Base-by-base conservation (phyloP, 129 eudicot genomes). In the Helianthus tuberosus region DNA sequence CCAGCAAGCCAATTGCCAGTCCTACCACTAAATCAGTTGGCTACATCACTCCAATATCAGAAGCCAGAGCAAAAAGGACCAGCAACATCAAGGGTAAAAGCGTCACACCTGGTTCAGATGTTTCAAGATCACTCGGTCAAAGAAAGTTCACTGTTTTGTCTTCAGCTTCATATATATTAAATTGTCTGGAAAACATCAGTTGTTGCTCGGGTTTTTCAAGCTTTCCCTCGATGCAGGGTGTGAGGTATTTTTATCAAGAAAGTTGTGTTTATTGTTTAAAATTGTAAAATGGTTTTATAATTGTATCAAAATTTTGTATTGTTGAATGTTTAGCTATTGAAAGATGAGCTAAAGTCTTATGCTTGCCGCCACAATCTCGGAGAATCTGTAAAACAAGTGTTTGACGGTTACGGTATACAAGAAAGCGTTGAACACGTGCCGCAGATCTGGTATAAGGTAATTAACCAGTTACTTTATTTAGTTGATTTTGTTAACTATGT, bases 141-240 rank as follows among this genome's bases (percentile, higher is more conserved):
- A 88, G 74, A 78, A 90, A 84, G 80, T 90, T 88, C 75, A 80
- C 72, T 74, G 75, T 82, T 71, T 77, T 93, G 36, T 80, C 91
- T 58, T 93, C 98, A 0, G 85, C 98, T 15, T 86, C 97, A 8
- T 93, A 93, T 59, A 90, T 73, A 90, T 93, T 55, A 90, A 90
- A 86, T 86, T 84, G 49, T 86, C 88, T 83, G 91, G 86, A 27
- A 88, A 90, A 58, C 98, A 93, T 76, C 79, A 84, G 0, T 44
- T 93, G 41, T 93, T 97, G 17, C 96, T 93, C 63, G 97, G 97
- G 39, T 90, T 93, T 81, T 93, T 93, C 50, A 93, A 90, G 75
- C 97, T 93, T 59, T 97, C 98, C 58, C 71, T 86, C 5, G 96
- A 90, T 66, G 96, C 96, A 20, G 88, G 86, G 55, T 86, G 96